Conservation (phyloP, 1,284 basidiomycete species). For the Puccinia horiana region DNA sequence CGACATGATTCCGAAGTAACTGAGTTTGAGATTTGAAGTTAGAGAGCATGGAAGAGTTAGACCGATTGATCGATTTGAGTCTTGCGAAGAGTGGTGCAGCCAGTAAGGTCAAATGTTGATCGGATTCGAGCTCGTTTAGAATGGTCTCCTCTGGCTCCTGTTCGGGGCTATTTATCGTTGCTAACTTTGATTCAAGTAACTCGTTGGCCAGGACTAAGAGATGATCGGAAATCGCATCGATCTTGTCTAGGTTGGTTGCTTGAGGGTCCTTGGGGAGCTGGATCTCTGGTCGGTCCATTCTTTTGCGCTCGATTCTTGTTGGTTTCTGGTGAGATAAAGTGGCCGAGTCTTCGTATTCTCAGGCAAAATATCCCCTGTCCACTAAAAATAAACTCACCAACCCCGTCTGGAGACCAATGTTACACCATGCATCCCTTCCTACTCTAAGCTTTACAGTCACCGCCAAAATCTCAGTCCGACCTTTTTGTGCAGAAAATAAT, state of each 20-base stretch:
- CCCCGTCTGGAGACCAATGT: no score
- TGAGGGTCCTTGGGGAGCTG: neutral
- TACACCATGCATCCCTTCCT: no score
- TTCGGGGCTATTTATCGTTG: neutral
- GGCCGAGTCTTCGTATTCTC: no score
- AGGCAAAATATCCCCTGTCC: no score
- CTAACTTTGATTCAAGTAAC: constrained; percentile 21
- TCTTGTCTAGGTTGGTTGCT: neutral
- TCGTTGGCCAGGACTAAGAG: neutral
- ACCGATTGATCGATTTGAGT: constrained; percentile 37
- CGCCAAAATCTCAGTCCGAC: no score
- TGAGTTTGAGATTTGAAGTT: constrained; percentile 37
- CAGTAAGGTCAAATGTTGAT: neutral
- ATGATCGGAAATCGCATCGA: constrained; percentile 9
- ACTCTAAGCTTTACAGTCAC: no score
- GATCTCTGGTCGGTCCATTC: neutral
- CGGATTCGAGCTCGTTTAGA: neutral
- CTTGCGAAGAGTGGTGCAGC: constrained; percentile 41
- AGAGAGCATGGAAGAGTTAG: constrained; percentile 19
- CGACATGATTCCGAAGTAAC: constrained; percentile 14
- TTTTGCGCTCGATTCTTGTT: neutral
- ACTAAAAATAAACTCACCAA: no score
- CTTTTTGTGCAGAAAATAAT: no score
- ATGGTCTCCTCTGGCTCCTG: neutral
- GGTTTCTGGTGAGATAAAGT: no score